Percentiles rank a stretch among this genome's conserved stretches.
These are phyloP conservation scores for Fusarium setosum DNA, from an alignment of 2,329 filamentous ascomycete species.

Conservation along the genomic window DNA sequence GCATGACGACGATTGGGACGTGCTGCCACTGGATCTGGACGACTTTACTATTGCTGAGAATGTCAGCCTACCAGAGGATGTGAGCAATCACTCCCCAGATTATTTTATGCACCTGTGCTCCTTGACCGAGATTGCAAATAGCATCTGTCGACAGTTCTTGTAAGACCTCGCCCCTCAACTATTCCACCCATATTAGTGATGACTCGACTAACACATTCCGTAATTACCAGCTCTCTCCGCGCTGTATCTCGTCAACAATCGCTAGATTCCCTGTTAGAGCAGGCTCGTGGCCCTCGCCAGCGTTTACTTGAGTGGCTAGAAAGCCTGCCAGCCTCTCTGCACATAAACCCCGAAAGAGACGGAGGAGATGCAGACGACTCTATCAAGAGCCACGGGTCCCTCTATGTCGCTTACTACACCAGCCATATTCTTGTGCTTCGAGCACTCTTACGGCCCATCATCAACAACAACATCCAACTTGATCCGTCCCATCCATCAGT, in stretches of 20 bases:
- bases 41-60: not conserved
- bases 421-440: not conserved
- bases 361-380: not conserved
- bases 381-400: no score
- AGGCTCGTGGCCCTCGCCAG: not conserved
- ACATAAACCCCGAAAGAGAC: not conserved
- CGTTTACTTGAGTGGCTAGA: not conserved
- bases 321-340: not conserved
- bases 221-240: not conserved
- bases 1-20: slow-evolving; percentile 31
- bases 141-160: not conserved
- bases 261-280: not conserved
- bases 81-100: not conserved
- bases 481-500: not conserved
- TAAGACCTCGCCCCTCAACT: not conserved
- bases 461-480: not conserved
- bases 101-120: not conserved
- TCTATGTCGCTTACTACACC: not conserved
- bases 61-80: not conserved
- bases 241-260: not conserved
- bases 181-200: not conserved
- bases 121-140: not conserved
- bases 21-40: slow-evolving; percentile 4
- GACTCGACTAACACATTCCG: not conserved
- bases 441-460: not conserved